Conservation (phyloP, 176 grass and related monocot species). For the Panicum miliaceum region DNA sequence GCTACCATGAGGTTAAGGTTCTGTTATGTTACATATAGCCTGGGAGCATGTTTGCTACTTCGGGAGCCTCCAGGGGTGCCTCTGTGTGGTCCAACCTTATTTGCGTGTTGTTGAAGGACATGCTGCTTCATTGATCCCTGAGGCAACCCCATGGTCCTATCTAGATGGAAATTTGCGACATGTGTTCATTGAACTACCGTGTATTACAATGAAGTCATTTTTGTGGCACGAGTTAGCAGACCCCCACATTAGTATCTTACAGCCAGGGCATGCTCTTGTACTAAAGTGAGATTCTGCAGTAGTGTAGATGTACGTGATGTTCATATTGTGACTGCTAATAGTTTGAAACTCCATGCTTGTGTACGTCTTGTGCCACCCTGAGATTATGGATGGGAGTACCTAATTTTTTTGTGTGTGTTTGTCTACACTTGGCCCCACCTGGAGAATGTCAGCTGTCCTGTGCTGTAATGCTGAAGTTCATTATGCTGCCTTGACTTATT, state of each 20-base stretch:
- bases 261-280: slow-evolving; percentile 2
- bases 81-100: not conserved
- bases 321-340: not conserved
- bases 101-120: not conserved
- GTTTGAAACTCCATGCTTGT: not conserved
- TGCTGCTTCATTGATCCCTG: slow-evolving; percentile 10
- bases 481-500: not conserved
- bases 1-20: not conserved
- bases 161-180: not conserved
- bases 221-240: not conserved
- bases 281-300: not conserved
- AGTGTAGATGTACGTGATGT: not conserved
- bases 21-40: slow-evolving; percentile 9
- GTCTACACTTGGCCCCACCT: not conserved
- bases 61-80: not conserved
- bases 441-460: not conserved
- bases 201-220: not conserved
- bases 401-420: not conserved
- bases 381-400: slow-evolving; percentile 2
- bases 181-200: not conserved
- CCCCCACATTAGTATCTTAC: not conserved
- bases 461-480: not conserved
- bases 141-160: not conserved
- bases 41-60: not conserved
- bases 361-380: not conserved